phyloP scores from a whole-genome alignment of 441 rosid species.

The Theobroma grandiflorum region DNA sequence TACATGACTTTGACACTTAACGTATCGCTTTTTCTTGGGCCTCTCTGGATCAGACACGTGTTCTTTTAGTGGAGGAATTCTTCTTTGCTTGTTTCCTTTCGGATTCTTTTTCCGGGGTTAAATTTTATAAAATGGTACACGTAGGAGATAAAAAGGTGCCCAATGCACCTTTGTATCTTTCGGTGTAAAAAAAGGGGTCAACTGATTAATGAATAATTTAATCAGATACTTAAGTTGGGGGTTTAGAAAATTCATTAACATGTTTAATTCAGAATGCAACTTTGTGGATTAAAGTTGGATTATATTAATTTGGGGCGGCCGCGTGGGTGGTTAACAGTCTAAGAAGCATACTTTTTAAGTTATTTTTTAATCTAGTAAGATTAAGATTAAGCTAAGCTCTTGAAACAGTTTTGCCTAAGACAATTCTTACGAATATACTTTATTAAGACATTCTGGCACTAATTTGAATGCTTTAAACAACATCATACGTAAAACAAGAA shows the following conservation, averaged over 20 bases:
- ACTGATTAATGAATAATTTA: slow-evolving; percentile 12
- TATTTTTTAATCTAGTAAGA: neutral
- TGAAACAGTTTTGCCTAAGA: neutral
- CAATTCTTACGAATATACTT: neutral
- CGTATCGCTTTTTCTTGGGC: neutral
- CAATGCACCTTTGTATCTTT: neutral
- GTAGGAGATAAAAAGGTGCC: neutral
- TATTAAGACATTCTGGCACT: neutral
- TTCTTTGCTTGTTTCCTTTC: neutral
- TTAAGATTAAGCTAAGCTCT: neutral
- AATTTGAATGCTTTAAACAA: neutral
- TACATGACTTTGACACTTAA: neutral
- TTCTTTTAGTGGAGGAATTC: neutral
- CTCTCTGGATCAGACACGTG: neutral
- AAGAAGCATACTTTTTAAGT: neutral
- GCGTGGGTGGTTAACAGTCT: slow-evolving; percentile 10
- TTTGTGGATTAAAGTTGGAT: neutral
- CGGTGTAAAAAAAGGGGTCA: slow-evolving; percentile 8
- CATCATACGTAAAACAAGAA: neutral
- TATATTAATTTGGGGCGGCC: slow-evolving; percentile 8
- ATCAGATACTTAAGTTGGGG: neutral
- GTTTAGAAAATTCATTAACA: neutral
- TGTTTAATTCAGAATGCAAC: neutral
- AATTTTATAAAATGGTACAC: slow-evolving; percentile 5
- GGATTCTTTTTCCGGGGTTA: neutral